Evolutionary conservation across 202 grass and related monocot species (phyloP).

Genomic region (Schoenoplectus tabernaemontani): DNA sequence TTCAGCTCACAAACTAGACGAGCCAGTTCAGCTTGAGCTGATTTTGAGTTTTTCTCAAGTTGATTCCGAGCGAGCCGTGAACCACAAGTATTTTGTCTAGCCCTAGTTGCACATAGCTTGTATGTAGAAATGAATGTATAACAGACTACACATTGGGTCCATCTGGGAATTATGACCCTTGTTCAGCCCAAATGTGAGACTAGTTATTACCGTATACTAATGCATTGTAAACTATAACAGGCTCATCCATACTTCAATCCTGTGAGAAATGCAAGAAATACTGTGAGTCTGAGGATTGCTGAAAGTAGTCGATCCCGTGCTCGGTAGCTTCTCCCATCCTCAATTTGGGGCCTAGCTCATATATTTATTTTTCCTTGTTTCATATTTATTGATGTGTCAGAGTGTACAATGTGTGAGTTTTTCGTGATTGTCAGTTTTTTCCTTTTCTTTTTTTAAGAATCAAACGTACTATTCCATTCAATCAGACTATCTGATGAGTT

Average conservation of each 20-base stretch:
- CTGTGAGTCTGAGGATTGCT: constrained; percentile 49
- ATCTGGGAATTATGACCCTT: not conserved
- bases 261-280: constrained; percentile 56
- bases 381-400: constrained; percentile 23
- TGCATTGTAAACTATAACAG: constrained; percentile 28
- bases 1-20: too few relatives aligned
- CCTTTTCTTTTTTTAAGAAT: not conserved
- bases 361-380: constrained; percentile 13
- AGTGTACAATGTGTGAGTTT: not conserved
- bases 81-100: too few relatives aligned
- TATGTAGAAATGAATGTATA: not conserved
- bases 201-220: not conserved
- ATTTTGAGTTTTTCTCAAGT: too few relatives aligned
- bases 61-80: too few relatives aligned
- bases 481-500: not conserved
- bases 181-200: not conserved
- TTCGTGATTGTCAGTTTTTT: not conserved
- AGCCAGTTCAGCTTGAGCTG: too few relatives aligned
- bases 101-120: too few relatives aligned
- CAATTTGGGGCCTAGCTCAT: not conserved
- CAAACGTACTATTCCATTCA: not conserved
- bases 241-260: constrained; percentile 72
- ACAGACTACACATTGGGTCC: not conserved
- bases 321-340: constrained; percentile 23
- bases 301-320: constrained; percentile 29